Percentiles rank a stretch among this genome's conserved stretches.
These are phyloP conservation scores for Eucalyptus cladocalyx DNA, from an alignment of 345 rosid species.

Conservation along the genomic window DNA sequence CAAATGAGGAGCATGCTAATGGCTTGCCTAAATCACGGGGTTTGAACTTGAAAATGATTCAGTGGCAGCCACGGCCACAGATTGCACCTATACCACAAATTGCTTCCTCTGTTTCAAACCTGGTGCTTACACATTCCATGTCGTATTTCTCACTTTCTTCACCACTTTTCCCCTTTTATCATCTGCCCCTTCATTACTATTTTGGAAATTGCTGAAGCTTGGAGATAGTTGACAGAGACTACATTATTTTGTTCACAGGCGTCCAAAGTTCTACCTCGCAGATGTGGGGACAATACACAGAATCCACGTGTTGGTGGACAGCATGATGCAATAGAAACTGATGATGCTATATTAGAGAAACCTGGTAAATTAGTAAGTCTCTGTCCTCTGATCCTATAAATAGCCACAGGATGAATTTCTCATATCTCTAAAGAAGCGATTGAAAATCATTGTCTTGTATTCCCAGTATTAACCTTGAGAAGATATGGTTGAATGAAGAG, in stretches of 20 bases:
- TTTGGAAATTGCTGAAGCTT: neutral
- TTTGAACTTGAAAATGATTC: conserved; percentile 32
- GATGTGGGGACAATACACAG: conserved; percentile 19
- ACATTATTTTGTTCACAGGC: conserved; percentile 23
- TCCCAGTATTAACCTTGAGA: neutral
- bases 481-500: neutral
- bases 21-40: conserved; percentile 9
- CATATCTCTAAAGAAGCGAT: neutral
- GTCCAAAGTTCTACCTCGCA: conserved; percentile 31
- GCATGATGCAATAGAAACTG: conserved; percentile 15
- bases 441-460: neutral
- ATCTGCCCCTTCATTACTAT: neutral
- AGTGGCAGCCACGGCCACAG: conserved; percentile 50
- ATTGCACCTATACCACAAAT: conserved; percentile 33
- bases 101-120: conserved; percentile 62
- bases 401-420: neutral
- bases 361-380: conserved; percentile 38
- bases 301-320: conserved; percentile 6
- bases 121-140: conserved; percentile 43
- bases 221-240: neutral
- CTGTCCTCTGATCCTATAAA: neutral
- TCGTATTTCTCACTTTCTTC: neutral
- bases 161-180: neutral
- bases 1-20: conserved; percentile 7
- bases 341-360: conserved; percentile 23